Percentiles rank a stretch among this genome's conserved stretches.
These are phyloP conservation scores for Phyllosticta citribraziliensis DNA, from an alignment of 2,329 filamentous ascomycete species.

Conservation along the genomic window DNA sequence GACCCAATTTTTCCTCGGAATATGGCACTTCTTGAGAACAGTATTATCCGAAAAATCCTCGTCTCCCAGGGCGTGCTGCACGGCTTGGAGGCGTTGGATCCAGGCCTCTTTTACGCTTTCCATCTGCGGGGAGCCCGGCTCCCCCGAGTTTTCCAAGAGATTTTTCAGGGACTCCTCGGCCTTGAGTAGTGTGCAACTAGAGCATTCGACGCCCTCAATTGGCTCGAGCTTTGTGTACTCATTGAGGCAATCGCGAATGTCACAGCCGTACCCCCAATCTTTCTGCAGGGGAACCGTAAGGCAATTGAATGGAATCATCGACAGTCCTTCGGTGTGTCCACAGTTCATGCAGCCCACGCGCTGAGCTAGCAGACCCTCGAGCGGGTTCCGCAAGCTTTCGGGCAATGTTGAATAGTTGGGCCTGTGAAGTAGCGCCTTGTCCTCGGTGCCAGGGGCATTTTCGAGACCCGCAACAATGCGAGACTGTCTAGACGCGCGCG, in stretches of 20 bases:
- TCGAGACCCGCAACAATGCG: constrained; percentile 13
- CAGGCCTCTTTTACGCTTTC: background rate
- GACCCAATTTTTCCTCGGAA: constrained; percentile 54
- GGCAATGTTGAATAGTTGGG: constrained; percentile 4
- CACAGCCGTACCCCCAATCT: constrained; percentile 55
- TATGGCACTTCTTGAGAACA: constrained; percentile 36
- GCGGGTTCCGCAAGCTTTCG: constrained; percentile 53
- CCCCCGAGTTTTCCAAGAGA: constrained; percentile 23
- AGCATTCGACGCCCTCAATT: constrained; percentile 84
- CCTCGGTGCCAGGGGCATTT: background rate
- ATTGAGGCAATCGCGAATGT: constrained; percentile 70
- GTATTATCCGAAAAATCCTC: constrained; percentile 62
- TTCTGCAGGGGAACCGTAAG: constrained; percentile 73
- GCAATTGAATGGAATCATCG: constrained; percentile 88
- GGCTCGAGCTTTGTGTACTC: constrained; percentile 75
- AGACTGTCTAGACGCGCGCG: constrained; percentile 33
- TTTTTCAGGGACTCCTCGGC: constrained; percentile 39
- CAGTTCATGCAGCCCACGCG: constrained; percentile 79
- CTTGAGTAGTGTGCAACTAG: constrained; percentile 72
- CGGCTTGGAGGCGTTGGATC: constrained; percentile 47
- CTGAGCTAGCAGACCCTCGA: constrained; percentile 82
- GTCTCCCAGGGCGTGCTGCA: constrained; percentile 63
- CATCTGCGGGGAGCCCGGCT: background rate
- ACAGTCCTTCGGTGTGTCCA: constrained; percentile 77
- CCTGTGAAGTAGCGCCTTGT: background rate